phyloP scores from a whole-genome alignment of 108 stramenopile species.

The Pelagomonas calceolata region DNA sequence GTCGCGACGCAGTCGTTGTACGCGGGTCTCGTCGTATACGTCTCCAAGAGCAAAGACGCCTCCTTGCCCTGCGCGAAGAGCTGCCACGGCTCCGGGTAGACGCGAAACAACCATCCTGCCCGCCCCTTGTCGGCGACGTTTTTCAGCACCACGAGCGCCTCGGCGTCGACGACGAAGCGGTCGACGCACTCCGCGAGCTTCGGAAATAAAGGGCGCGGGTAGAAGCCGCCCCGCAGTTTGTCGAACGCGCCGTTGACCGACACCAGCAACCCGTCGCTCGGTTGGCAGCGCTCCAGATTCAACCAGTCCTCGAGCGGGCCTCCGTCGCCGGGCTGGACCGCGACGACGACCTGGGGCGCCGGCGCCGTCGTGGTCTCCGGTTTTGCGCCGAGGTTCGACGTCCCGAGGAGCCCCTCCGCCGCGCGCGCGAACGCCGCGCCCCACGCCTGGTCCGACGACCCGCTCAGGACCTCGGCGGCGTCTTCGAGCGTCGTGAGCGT shows the following conservation, averaged over 20 bases:
- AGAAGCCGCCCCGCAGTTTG: constrained; percentile 69
- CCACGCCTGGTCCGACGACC: neutral
- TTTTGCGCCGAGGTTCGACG: neutral
- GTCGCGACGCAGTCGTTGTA: neutral
- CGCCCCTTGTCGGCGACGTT: constrained; percentile 62
- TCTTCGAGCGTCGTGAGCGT: constrained; percentile 57
- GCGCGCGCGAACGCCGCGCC: neutral
- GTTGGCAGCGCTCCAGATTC: constrained; percentile 42
- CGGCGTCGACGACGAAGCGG: constrained; percentile 54
- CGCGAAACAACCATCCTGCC: constrained; percentile 49
- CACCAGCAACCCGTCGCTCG: constrained; percentile 25
- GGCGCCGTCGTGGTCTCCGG: neutral
- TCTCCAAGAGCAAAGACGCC: neutral
- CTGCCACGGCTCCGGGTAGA: constrained; percentile 10
- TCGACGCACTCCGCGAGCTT: constrained; percentile 57
- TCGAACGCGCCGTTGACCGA: constrained; percentile 74
- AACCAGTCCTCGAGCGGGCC: constrained; percentile 82
- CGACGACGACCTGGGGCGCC: constrained; percentile 21
- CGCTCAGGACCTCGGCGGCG: neutral
- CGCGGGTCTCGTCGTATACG: neutral
- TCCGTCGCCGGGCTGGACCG: constrained; percentile 72
- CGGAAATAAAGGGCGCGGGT: constrained; percentile 64
- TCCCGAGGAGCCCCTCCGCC: neutral
- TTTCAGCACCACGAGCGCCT: constrained; percentile 52
- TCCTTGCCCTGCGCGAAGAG: neutral